Percentiles rank a stretch among this genome's conserved stretches.
phyloP scores from a whole-genome alignment of 2,329 filamentous ascomycete species.

The Fusarium dimerum region DNA sequence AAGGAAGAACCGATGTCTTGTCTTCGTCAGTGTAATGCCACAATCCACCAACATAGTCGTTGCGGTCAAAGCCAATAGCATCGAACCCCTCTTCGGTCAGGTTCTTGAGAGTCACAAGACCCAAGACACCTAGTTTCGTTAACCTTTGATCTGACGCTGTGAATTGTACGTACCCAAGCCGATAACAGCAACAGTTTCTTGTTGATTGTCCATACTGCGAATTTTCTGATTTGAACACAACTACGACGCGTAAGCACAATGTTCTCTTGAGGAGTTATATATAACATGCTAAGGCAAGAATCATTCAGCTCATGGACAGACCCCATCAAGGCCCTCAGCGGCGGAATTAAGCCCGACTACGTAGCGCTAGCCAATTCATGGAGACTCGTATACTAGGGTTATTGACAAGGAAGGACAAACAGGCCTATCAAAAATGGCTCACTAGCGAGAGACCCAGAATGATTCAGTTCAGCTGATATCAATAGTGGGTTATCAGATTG shows the following conservation, averaged over 20 bases:
- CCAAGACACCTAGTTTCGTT: constrained; percentile 31
- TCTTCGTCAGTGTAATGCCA: constrained; percentile 44
- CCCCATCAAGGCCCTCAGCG: constrained; percentile 10
- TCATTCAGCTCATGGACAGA: background rate
- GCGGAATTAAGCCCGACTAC: constrained; percentile 9
- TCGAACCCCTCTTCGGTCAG: constrained; percentile 45
- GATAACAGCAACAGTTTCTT: constrained; percentile 29
- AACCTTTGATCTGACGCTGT: background rate
- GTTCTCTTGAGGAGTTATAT: background rate
- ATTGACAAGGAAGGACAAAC: too few species aligned
- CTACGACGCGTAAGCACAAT: background rate
- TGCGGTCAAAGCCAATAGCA: constrained; percentile 44
- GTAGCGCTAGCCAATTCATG: too few species aligned
- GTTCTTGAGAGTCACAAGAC: constrained; percentile 42
- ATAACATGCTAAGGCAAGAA: too few species aligned
- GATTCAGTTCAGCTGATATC: too few species aligned
- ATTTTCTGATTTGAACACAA: background rate
- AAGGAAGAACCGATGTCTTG: constrained; percentile 39
- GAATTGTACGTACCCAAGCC: constrained; percentile 26
- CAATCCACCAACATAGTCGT: constrained; percentile 41
- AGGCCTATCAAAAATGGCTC: too few species aligned
- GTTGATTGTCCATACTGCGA: constrained; percentile 11
- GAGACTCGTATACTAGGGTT: too few species aligned
- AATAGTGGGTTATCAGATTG: too few species aligned
- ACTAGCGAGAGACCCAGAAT: too few species aligned